These are phyloP conservation scores for Ceratobasidium sp. DNA, from an alignment of 1,284 basidiomycete genomes.

Conservation along the genomic window DNA sequence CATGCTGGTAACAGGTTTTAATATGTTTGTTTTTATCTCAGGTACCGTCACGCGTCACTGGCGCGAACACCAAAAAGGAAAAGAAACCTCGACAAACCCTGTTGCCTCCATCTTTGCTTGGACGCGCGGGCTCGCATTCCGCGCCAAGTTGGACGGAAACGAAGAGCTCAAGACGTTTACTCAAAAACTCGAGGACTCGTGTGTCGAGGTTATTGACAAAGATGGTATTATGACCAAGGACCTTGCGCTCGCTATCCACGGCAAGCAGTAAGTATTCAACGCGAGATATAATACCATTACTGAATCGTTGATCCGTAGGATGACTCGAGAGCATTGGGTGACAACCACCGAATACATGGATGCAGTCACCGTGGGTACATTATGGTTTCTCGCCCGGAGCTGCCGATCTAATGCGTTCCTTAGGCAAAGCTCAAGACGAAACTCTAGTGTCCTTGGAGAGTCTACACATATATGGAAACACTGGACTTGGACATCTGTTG, in stretches of 20 bases:
- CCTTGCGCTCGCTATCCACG: slow-evolving; percentile 94
- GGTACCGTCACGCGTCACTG: slow-evolving; percentile 94
- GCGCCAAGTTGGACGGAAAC: slow-evolving; percentile 93
- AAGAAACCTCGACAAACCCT: slow-evolving; percentile 97
- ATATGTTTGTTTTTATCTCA: slow-evolving; percentile 52
- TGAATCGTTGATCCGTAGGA: slow-evolving; percentile 53
- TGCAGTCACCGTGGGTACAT: slow-evolving; percentile 76
- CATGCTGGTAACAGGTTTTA: background rate
- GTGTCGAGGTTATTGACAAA: slow-evolving; percentile 91
- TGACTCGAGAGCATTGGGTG: slow-evolving; percentile 95
- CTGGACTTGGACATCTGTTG: background rate
- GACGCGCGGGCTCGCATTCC: slow-evolving; percentile 94
- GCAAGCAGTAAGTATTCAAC: slow-evolving; percentile 67
- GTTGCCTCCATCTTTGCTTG: slow-evolving; percentile 99
- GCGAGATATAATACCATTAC: background rate
- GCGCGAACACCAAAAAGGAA: slow-evolving; percentile 96
- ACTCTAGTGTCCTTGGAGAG: background rate
- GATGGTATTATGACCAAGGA: slow-evolving; percentile 98
- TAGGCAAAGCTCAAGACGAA: slow-evolving; percentile 39
- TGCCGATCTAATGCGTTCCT: background rate
- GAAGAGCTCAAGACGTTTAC: slow-evolving; percentile 83
- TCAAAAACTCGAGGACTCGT: slow-evolving; percentile 84
- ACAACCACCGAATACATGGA: slow-evolving; percentile 93
- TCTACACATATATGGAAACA: background rate
- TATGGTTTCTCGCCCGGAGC: background rate